phyloP scores from a whole-genome alignment of 1,284 basidiomycete species.

The Taiwanofungus camphoratus region DNA sequence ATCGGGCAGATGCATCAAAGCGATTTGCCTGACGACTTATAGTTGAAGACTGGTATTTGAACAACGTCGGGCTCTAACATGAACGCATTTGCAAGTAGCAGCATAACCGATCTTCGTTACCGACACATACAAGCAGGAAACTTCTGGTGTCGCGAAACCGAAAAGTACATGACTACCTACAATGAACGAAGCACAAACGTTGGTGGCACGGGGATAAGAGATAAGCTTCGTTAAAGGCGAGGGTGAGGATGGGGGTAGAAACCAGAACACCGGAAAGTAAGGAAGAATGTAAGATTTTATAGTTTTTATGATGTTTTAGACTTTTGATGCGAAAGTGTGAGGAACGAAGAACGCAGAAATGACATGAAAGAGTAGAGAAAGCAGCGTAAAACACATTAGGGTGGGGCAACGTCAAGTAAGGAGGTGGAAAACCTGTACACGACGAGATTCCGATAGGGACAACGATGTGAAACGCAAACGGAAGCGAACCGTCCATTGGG shows the following conservation, averaged over 20 bases:
- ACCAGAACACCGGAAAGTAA: conserved; percentile 20
- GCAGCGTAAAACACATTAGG: conserved; percentile 28
- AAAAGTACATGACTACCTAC: conserved; percentile 24
- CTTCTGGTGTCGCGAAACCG: conserved; percentile 17
- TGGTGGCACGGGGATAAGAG: conserved; percentile 8
- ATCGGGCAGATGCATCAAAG: no score
- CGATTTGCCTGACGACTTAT: no score
- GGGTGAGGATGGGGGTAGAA: conserved; percentile 15
- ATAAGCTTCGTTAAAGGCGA: conserved; percentile 14
- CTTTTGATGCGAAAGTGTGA: conserved; percentile 24
- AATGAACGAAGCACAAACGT: conserved; percentile 16
- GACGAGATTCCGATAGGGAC: conserved; percentile 18
- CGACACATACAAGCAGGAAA: conserved; percentile 24
- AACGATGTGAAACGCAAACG: conserved; percentile 18
- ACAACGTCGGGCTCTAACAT: no score
- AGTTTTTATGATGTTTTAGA: conserved; percentile 42
- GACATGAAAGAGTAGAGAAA: conserved; percentile 27
- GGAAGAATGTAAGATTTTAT: conserved; percentile 22
- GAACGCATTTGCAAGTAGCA: no score
- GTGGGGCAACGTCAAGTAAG: conserved; percentile 25
- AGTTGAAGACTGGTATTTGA: no score
- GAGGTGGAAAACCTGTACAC: conserved; percentile 25
- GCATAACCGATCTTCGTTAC: conserved; percentile 23
- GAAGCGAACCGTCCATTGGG: conserved; percentile 18
- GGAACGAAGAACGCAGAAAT: conserved; percentile 16